Conservation (phyloP, 2,329 filamentous ascomycete species). For the Lizonia empirigonia region DNA sequence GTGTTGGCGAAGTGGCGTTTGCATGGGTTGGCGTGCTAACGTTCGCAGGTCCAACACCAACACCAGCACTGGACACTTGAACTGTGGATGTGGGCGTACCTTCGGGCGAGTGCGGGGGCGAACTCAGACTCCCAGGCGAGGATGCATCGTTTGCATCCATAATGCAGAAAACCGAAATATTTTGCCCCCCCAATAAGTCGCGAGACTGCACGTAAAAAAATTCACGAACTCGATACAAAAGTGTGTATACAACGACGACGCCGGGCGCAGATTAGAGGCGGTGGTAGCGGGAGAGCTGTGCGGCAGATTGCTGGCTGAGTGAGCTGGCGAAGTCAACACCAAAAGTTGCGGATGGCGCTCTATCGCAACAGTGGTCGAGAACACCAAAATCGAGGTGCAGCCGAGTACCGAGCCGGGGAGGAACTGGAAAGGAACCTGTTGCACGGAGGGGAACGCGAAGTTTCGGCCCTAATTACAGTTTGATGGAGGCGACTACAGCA, state of each 20-base stretch:
- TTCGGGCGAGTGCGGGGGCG: slow-evolving; percentile 47
- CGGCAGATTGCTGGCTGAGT: slow-evolving; percentile 22
- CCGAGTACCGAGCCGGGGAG: slow-evolving; percentile 24
- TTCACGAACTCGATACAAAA: slow-evolving; percentile 1
- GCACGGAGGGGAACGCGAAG: slow-evolving; percentile 40
- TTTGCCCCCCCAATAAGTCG: slow-evolving; percentile 1
- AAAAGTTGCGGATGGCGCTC: slow-evolving; percentile 33
- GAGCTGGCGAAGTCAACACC: slow-evolving; percentile 42
- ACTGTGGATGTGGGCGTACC: slow-evolving; percentile 43
- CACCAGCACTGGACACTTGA: slow-evolving; percentile 34
- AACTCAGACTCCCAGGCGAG: slow-evolving; percentile 46
- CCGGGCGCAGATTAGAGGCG: slow-evolving; percentile 6
- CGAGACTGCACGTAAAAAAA: slow-evolving; percentile 3
- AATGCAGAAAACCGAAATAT: slow-evolving; percentile 23
- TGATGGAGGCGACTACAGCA: slow-evolving; percentile 36
- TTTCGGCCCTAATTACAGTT: slow-evolving; percentile 28
- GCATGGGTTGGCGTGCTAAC: slow-evolving; percentile 41
- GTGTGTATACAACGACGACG: background rate
- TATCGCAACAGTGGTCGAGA: slow-evolving; percentile 37
- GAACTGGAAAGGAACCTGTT: slow-evolving; percentile 25
- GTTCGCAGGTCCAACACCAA: slow-evolving; percentile 35
- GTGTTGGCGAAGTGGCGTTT: slow-evolving; percentile 35
- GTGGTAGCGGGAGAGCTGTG: slow-evolving; percentile 11
- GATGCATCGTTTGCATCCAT: slow-evolving; percentile 44
- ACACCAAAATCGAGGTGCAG: slow-evolving; percentile 42